A percentile compares a stretch with the other conserved stretches of the same genome.
Conservation (phyloP, 2,329 filamentous ascomycete genomes). For the Fusarium irregulare region DNA sequence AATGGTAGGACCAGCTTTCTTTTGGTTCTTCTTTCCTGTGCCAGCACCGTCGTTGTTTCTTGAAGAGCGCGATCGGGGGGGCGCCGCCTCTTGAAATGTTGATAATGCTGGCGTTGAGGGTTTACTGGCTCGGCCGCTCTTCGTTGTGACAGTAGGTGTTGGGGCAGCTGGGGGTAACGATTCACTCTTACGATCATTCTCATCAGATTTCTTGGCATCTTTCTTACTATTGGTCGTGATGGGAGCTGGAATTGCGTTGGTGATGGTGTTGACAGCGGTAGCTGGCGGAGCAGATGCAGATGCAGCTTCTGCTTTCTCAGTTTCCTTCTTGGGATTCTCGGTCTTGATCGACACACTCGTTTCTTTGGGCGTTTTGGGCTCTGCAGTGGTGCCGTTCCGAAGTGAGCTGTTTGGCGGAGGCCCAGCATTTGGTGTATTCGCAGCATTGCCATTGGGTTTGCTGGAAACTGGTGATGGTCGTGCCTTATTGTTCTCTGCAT, state of each 20-base stretch:
- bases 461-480: conserved; percentile 71
- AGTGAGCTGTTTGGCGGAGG: conserved; percentile 46
- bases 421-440: conserved; percentile 53
- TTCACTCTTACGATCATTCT: conserved; percentile 53
- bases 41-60: conserved; percentile 56
- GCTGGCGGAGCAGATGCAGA: conserved; percentile 44
- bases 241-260: not conserved
- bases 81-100: conserved; percentile 67
- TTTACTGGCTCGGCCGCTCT: conserved; percentile 74
- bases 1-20: conserved; percentile 63
- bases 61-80: conserved; percentile 66
- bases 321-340: conserved; percentile 51
- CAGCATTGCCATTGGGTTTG: conserved; percentile 66
- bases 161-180: conserved; percentile 59
- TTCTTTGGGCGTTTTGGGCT: conserved; percentile 66
- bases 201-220: conserved; percentile 57
- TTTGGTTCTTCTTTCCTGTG: conserved; percentile 69
- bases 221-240: conserved; percentile 53
- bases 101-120: conserved; percentile 72
- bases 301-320: conserved; percentile 45
- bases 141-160: conserved; percentile 66
- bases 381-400: conserved; percentile 43
- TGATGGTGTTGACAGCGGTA: conserved; percentile 24
- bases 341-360: conserved; percentile 49
- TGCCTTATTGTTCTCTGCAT: conserved; percentile 63